Evolutionary conservation across 768 basidiomycete genomes (phyloP).

Genomic region (Boletus fagicola): DNA sequence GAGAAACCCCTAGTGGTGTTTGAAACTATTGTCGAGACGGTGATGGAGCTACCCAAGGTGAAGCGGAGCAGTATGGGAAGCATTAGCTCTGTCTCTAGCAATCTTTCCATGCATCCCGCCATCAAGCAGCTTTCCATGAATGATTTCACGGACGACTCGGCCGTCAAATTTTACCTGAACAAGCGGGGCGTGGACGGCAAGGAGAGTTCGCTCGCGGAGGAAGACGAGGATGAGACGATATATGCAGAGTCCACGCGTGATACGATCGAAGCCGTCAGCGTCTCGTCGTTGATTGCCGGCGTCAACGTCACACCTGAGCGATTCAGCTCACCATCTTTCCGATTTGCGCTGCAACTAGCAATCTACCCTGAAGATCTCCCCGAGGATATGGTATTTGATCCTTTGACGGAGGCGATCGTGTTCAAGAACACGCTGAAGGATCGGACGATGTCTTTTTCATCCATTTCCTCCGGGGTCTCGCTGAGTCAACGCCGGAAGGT

Average conservation of each 20-base stretch:
- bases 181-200: slow-evolving; percentile 47
- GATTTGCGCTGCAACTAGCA: slow-evolving; percentile 83
- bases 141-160: slow-evolving; percentile 95
- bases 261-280: slow-evolving; percentile 26
- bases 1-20: slow-evolving; percentile 90
- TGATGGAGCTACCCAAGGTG: slow-evolving; percentile 80
- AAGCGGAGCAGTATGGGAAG: slow-evolving; percentile 93
- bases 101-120: slow-evolving; percentile 91
- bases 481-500: slow-evolving; percentile 71
- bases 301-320: slow-evolving; percentile 61
- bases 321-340: slow-evolving; percentile 77
- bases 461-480: slow-evolving; percentile 52
- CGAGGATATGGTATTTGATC: slow-evolving; percentile 93
- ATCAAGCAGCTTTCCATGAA: slow-evolving; percentile 95
- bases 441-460: slow-evolving; percentile 40
- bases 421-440: slow-evolving; percentile 73
- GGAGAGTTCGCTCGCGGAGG: slow-evolving; percentile 45
- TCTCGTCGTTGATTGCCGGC: slow-evolving; percentile 24
- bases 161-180: slow-evolving; percentile 95
- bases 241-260: slow-evolving; percentile 37
- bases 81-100: slow-evolving; percentile 90
- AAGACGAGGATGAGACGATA: slow-evolving; percentile 42
- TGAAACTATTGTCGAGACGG: slow-evolving; percentile 77
- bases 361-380: slow-evolving; percentile 91
- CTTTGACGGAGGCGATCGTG: slow-evolving; percentile 90